Conservation (phyloP, 129 eudicot species). For the Calendula officinalis region DNA sequence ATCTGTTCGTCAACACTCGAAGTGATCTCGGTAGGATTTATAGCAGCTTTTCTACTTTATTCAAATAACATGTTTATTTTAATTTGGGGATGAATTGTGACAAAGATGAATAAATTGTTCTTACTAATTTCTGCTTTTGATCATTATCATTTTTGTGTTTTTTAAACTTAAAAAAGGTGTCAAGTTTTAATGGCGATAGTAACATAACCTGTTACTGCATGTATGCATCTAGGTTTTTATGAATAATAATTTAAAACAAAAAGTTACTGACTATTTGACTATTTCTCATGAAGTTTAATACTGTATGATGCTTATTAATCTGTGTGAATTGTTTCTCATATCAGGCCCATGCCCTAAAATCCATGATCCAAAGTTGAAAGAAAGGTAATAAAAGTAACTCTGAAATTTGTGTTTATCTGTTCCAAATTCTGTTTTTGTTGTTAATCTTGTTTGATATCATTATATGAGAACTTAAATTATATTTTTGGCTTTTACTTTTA, state of each 20-base stretch:
- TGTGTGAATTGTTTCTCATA: conserved; percentile 12
- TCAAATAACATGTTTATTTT: conserved; percentile 2
- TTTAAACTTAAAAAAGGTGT: background rate
- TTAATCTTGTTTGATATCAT: background rate
- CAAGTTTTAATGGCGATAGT: background rate
- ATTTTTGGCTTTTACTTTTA: conserved; percentile 28
- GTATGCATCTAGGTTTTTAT: background rate
- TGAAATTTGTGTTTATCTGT: background rate
- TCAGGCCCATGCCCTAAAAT: conserved; percentile 87
- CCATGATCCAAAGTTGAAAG: conserved; percentile 91
- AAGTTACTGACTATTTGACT: background rate
- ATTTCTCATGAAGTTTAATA: background rate
- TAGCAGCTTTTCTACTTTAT: background rate
- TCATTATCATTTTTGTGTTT: background rate
- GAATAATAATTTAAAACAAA: background rate
- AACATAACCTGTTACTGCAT: background rate
- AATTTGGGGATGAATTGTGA: background rate
- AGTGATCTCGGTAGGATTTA: conserved; percentile 80
- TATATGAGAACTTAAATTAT: background rate
- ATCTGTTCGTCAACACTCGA: conserved; percentile 87
- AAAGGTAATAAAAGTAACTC: conserved; percentile 54
- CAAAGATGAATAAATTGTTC: background rate
- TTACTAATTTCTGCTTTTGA: background rate
- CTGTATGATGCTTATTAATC: conserved; percentile 8
- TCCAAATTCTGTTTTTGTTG: background rate